A percentile compares a stretch with the other conserved stretches of the same genome.
Conservation (phyloP, 441 rosid genomes). For the Gossypium laxum region DNA sequence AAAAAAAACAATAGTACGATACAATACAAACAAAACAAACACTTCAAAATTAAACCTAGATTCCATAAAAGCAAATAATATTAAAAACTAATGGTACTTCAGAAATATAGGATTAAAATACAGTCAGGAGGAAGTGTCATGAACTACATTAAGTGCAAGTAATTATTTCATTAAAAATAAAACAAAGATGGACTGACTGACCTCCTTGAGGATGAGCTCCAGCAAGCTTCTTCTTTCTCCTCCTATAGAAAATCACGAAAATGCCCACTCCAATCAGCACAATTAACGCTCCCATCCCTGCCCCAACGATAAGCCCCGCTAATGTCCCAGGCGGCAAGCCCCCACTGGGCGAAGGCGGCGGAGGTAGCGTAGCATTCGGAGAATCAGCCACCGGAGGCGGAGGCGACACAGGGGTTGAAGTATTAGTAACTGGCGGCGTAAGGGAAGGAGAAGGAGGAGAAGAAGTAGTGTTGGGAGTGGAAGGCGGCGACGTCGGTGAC, state of each 20-base stretch:
- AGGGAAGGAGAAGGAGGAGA: constrained; percentile 4
- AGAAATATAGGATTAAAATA: neutral
- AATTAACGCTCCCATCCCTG: constrained; percentile 37
- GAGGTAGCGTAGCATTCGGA: constrained; percentile 6
- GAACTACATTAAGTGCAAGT: neutral
- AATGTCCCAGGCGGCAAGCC: constrained; percentile 20
- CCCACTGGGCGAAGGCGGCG: neutral
- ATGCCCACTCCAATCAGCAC: constrained; percentile 41
- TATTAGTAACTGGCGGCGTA: neutral
- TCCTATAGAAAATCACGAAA: constrained; percentile 27
- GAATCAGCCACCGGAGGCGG: constrained; percentile 8
- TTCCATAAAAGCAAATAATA: neutral
- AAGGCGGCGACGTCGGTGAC: neutral
- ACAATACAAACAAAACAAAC: neutral
- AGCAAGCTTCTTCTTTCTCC: constrained; percentile 37
- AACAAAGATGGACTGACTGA: neutral
- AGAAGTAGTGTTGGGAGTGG: neutral
- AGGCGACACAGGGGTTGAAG: neutral
- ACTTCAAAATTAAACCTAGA: neutral
- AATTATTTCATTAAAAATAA: neutral
- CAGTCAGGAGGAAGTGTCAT: neutral
- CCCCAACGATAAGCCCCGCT: constrained; percentile 33
- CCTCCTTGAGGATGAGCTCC: constrained; percentile 23
- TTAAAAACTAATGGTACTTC: neutral
- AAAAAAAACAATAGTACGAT: neutral